phyloP scores from a whole-genome alignment of 768 basidiomycete species.

The Lentinula boryana region DNA sequence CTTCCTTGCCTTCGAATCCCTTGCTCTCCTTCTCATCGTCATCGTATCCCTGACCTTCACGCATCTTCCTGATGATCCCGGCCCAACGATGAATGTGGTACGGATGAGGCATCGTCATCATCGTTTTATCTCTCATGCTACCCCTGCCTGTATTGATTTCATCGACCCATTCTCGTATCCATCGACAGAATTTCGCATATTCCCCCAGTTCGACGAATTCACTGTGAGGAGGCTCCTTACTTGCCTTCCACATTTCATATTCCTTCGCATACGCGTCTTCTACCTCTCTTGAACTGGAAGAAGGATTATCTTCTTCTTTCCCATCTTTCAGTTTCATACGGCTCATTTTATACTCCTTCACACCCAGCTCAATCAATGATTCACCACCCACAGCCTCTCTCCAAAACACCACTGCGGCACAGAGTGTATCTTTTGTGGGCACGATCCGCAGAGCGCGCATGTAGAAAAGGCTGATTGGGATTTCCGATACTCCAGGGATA shows the following conservation, averaged over 20 bases:
- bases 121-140: not conserved
- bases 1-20: not conserved
- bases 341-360: not conserved
- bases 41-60: not conserved
- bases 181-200: conserved; percentile 1
- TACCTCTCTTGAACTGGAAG: not conserved
- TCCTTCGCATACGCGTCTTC: not conserved
- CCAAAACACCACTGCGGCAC: conserved; percentile 5
- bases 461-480: not conserved
- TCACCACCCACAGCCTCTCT: conserved; percentile 2
- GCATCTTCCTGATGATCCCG: not conserved
- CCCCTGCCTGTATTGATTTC: not conserved
- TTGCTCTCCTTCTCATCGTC: not conserved
- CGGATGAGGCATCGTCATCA: not conserved
- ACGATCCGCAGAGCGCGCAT: conserved; percentile 1
- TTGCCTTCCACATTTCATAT: conserved; percentile 1
- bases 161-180: conserved; percentile 5
- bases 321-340: not conserved
- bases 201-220: not conserved
- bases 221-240: not conserved
- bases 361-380: not conserved
- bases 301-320: not conserved
- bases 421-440: not conserved
- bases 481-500: not conserved
- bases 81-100: not conserved